Evolutionary conservation across 225 moss, liverwort and hornwort species (phyloP).

Genomic region (Physcomitrium patens): DNA sequence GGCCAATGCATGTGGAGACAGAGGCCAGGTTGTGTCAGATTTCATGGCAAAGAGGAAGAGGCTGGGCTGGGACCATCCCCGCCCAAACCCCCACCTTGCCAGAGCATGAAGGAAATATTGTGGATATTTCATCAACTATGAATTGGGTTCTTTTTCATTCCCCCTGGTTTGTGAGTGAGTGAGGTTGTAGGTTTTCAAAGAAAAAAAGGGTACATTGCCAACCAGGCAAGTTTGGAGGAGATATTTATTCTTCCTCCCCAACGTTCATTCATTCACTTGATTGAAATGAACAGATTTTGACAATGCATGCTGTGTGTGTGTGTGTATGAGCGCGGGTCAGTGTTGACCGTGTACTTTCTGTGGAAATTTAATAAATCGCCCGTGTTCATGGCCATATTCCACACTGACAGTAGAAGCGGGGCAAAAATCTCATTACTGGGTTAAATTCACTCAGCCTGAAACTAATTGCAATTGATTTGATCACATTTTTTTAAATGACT

Average conservation of each 20-base stretch:
- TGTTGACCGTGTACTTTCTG: conserved; percentile 4
- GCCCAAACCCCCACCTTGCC: too few relatives aligned
- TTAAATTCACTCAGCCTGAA: neutral
- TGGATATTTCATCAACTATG: too few relatives aligned
- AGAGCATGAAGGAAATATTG: too few relatives aligned
- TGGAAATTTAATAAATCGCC: neutral
- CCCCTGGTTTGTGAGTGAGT: too few relatives aligned
- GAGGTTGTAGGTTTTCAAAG: too few relatives aligned
- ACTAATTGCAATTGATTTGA: neutral
- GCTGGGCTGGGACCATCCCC: too few relatives aligned
- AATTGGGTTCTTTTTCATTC: too few relatives aligned
- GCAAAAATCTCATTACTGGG: neutral
- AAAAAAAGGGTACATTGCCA: too few relatives aligned
- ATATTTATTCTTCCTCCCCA: too few relatives aligned
- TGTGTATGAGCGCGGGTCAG: neutral
- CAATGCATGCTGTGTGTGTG: neutral
- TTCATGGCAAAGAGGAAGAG: neutral
- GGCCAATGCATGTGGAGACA: conserved; percentile 11
- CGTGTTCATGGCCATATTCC: neutral
- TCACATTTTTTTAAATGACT: too few relatives aligned
- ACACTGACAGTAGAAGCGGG: neutral
- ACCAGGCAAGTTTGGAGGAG: too few relatives aligned
- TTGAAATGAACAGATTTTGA: neutral
- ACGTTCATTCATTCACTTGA: neutral
- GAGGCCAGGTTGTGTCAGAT: neutral